Percentiles rank a stretch among this genome's conserved stretches.
phyloP scores from a whole-genome alignment of 176 grass and related monocot genomes.

The Musa schizocarpa region DNA sequence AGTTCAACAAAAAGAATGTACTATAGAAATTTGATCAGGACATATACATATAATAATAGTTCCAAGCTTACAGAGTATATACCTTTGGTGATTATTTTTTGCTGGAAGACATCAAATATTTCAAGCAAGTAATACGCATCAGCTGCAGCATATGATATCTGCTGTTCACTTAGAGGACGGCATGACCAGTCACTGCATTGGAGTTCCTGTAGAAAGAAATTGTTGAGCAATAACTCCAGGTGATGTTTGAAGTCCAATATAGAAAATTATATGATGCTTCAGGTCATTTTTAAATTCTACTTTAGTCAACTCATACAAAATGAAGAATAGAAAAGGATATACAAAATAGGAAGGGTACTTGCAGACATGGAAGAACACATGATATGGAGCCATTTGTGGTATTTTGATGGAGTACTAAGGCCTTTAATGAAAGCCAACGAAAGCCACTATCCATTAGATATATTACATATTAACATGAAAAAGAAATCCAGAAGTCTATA shows the following conservation, averaged over 20 bases:
- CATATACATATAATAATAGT: background rate
- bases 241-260: background rate
- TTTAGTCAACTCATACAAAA: too few species aligned
- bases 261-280: background rate
- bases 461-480: background rate
- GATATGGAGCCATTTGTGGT: too few species aligned
- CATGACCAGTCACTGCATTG: conserved; percentile 97
- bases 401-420: too few species aligned
- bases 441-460: background rate
- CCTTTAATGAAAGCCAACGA: background rate
- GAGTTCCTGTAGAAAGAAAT: conserved; percentile 57
- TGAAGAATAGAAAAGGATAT: too few species aligned
- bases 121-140: conserved; percentile 90
- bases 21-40: background rate
- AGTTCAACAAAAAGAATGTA: background rate
- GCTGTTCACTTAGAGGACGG: conserved; percentile 69
- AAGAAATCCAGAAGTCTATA: background rate
- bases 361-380: too few species aligned
- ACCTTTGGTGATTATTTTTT: conserved; percentile 52
- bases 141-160: conserved; percentile 92
- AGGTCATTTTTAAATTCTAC: too few species aligned
- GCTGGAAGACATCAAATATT: conserved; percentile 62
- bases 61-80: background rate
- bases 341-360: too few species aligned
- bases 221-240: background rate